These are phyloP conservation scores for Dioszegia hungarica DNA, from an alignment of 768 basidiomycete genomes.

Conservation along the genomic window DNA sequence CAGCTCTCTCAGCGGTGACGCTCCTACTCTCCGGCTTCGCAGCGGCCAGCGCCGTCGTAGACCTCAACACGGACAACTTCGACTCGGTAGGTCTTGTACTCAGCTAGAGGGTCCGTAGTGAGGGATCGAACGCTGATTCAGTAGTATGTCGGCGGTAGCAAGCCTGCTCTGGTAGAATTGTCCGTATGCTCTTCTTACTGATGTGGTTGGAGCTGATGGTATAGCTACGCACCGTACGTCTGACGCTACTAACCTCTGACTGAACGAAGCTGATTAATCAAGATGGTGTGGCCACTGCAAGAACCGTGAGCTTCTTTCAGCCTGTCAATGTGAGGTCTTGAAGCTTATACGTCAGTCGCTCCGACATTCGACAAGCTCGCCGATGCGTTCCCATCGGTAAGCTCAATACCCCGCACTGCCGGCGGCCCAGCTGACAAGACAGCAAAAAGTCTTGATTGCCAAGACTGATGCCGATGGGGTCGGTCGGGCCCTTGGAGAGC, in stretches of 20 bases:
- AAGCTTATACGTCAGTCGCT: slow-evolving; percentile 60
- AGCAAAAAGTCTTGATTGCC: slow-evolving; percentile 76
- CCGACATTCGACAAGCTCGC: slow-evolving; percentile 83
- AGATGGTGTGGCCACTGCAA: slow-evolving; percentile 48
- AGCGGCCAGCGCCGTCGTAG: slow-evolving; percentile 68
- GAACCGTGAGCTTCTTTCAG: slow-evolving; percentile 25
- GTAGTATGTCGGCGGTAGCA: slow-evolving; percentile 64
- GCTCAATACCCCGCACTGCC: background rate
- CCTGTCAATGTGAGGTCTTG: background rate
- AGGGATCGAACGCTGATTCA: background rate
- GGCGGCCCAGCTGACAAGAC: background rate
- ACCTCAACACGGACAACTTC: slow-evolving; percentile 70
- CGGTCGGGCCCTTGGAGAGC: slow-evolving; percentile 66
- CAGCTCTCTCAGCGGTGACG: slow-evolving; percentile 22
- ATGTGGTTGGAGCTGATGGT: background rate
- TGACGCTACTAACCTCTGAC: background rate
- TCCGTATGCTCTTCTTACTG: slow-evolving; percentile 52
- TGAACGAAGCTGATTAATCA: slow-evolving; percentile 1
- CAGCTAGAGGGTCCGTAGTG: no score
- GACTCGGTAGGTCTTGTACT: slow-evolving; percentile 54
- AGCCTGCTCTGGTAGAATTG: slow-evolving; percentile 86
- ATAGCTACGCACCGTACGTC: slow-evolving; percentile 33
- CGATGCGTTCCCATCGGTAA: slow-evolving; percentile 62
- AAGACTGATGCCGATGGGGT: slow-evolving; percentile 89
- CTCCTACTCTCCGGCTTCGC: slow-evolving; percentile 24